Evolutionary conservation across 495 filamentous ascomycete genomes (phyloP), one percentile per base, ranked within the genome.

Genomic region (Penicillium coffeae): DNA sequence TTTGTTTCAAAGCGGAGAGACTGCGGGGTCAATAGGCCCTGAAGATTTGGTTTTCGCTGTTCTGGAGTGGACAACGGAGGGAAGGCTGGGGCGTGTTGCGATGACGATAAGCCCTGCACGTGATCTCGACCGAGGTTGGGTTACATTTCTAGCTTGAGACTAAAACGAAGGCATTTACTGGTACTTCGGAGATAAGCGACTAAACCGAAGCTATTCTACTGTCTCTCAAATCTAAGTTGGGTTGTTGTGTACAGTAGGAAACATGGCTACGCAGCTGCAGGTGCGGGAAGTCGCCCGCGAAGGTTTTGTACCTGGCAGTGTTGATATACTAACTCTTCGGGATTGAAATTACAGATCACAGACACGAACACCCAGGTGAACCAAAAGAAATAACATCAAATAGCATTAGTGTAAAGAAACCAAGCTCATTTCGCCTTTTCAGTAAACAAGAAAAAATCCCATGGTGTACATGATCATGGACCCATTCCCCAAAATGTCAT

Each of bases 401-500:
- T 63, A 54, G 51, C 60, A 63, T 60, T 63, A 63, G 51, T 51
- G 42, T 63, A 54, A 62, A 45, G 20, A 49, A 50, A 19, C 47
- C 45, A 47, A 58, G 42, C 35, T 45, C 38, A 50, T 50, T 64
- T 62, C 60, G 60, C 60, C 60, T 62, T 61, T 64, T 64, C 48
- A 48, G 58, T 46, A 57, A 51, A 56, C 36, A 56, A 48, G 45
- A 42, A 48, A 42, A 49, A 52, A 50, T 54, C 58, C 50, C 46
- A 56, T 60, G 62, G 59, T 58, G 55, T 57, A 60, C 61, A 62
- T 51, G 35, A 54, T 56, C 56, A 55, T 60, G 48, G 41, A 57
- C 51, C 52, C 25, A 52, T 39, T 48, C 20, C 33, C 14, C 9
- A 41, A 21, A 25, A 15, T 45, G 41, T 14, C 38, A 21, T 42